phyloP scores from a whole-genome alignment of 2,329 filamentous ascomycete species.

The Fusarium siculi region DNA sequence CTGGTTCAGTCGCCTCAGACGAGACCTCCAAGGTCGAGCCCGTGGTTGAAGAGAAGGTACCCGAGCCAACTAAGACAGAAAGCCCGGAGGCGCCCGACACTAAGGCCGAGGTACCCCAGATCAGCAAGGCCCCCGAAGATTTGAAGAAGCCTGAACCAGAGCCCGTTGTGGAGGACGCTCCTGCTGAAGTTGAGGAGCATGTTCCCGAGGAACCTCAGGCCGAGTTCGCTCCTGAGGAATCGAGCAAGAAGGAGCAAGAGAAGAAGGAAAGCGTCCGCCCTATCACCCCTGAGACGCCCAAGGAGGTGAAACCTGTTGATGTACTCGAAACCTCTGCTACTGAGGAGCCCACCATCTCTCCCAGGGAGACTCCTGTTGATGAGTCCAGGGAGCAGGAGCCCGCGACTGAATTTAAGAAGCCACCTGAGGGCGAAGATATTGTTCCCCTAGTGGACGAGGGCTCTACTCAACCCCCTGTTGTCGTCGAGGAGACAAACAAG shows the following conservation, averaged over 20 bases:
- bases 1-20: constrained; percentile 8
- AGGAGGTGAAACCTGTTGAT: constrained; percentile 2
- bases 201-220: constrained; percentile 9
- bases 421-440: constrained; percentile 5
- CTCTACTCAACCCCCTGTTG: constrained; percentile 12
- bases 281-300: constrained; percentile 1
- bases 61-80: constrained; percentile 10
- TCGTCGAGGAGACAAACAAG: constrained; percentile 18
- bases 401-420: constrained; percentile 7
- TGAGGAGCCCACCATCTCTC: constrained; percentile 23
- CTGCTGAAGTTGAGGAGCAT: constrained; percentile 28
- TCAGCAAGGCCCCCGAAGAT: background rate
- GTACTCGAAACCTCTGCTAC: constrained; percentile 7
- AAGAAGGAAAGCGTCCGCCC: constrained; percentile 2
- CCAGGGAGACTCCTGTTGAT: background rate
- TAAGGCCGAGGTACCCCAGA: background rate
- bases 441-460: constrained; percentile 26
- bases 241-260: background rate
- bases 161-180: constrained; percentile 17
- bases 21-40: constrained; percentile 8
- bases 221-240: constrained; percentile 9
- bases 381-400: constrained; percentile 6
- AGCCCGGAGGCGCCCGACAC: constrained; percentile 4
- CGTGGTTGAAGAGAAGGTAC: constrained; percentile 2
- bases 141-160: constrained; percentile 4